phyloP scores from a whole-genome alignment of 2,329 filamentous ascomycete species.

The Lizonia empirigonia region DNA sequence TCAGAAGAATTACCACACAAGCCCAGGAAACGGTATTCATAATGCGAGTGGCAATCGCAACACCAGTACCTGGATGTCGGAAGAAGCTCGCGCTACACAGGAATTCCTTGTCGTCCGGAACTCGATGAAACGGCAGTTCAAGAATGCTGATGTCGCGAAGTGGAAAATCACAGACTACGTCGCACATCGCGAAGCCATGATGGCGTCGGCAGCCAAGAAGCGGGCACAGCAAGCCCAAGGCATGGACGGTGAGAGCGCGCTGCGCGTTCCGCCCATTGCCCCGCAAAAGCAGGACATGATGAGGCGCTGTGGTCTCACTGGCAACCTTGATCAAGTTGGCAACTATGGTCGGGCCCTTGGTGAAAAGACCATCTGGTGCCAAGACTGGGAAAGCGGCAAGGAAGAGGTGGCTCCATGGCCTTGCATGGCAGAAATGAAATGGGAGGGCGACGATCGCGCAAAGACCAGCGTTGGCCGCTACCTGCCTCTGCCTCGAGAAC shows the following conservation, averaged over 20 bases:
- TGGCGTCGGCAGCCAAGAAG: conserved; percentile 21
- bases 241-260: conserved; percentile 18
- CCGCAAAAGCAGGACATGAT: conserved; percentile 19
- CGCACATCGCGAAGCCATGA: conserved; percentile 37
- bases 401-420: conserved; percentile 51
- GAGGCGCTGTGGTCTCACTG: conserved; percentile 22
- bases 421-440: conserved; percentile 50
- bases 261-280: conserved; percentile 10
- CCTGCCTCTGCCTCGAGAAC: conserved; percentile 51
- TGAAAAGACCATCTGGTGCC: conserved; percentile 50
- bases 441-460: conserved; percentile 55
- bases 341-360: conserved; percentile 44
- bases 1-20: not conserved
- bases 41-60: conserved; percentile 13
- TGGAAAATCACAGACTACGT: conserved; percentile 43
- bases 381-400: conserved; percentile 39
- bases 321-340: conserved; percentile 30
- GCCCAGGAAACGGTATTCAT: not conserved
- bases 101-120: conserved; percentile 43
- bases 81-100: conserved; percentile 31
- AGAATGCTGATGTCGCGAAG: conserved; percentile 39
- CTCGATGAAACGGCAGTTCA: conserved; percentile 44
- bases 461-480: conserved; percentile 52
- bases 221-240: conserved; percentile 22
- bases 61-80: conserved; percentile 35